Evolutionary conservation across 768 basidiomycete species (phyloP).

Genomic region (Trametes meyenii): DNA sequence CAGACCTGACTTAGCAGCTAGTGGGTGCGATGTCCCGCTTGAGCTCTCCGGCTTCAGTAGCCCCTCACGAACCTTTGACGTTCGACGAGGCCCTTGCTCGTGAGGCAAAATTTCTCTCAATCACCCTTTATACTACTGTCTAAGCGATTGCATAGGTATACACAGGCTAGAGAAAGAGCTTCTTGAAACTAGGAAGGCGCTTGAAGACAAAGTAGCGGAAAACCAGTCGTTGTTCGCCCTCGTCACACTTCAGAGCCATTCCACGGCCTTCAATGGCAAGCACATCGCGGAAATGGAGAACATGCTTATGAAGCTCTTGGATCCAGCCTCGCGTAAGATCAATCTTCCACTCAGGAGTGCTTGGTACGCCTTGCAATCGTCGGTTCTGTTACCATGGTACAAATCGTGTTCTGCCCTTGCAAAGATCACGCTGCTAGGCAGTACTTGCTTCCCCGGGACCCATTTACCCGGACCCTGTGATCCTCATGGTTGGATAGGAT

Average conservation of each 20-base stretch:
- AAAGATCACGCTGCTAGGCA: too few species aligned
- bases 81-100: background rate
- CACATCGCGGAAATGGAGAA: background rate
- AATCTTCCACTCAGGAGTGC: background rate
- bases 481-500: too few species aligned
- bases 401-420: too few species aligned
- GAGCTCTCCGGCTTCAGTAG: background rate
- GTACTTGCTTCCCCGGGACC: too few species aligned
- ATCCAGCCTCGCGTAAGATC: background rate
- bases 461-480: too few species aligned
- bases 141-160: background rate
- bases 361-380: background rate
- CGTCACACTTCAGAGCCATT: background rate
- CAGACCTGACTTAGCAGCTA: background rate
- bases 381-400: too few species aligned
- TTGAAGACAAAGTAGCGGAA: background rate
- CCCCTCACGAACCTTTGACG: background rate
- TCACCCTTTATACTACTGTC: background rate
- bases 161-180: background rate
- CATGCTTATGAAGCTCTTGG: background rate
- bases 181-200: background rate
- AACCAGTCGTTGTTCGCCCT: background rate
- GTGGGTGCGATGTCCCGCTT: background rate
- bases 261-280: background rate
- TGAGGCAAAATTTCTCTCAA: background rate